phyloP scores from a whole-genome alignment of 345 rosid species.

The Eucalyptus fibrosa region DNA sequence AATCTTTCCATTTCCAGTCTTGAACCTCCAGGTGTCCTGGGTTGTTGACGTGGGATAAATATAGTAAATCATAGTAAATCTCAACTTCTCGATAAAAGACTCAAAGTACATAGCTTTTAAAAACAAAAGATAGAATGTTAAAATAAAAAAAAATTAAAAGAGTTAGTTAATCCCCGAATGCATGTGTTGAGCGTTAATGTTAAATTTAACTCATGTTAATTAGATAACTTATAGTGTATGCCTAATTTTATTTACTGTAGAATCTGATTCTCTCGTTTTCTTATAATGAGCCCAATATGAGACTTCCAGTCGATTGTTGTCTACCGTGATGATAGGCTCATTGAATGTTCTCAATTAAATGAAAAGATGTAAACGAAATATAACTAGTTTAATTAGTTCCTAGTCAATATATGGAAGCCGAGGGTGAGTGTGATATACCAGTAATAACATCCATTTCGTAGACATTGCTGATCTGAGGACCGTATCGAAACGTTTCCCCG shows the following conservation, averaged over 20 bases:
- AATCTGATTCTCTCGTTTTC: neutral
- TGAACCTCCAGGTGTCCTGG: too few relatives aligned
- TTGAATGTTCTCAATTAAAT: neutral
- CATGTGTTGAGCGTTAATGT: neutral
- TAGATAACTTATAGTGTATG: neutral
- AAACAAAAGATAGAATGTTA: neutral
- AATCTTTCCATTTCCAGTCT: neutral
- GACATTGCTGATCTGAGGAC: conserved; percentile 42
- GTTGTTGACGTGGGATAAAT: too few relatives aligned
- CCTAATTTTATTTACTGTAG: neutral
- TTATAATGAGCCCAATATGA: neutral
- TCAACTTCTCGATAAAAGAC: neutral
- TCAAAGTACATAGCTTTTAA: neutral
- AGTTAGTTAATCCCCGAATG: neutral
- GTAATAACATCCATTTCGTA: conserved; percentile 37
- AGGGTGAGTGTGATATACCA: conserved; percentile 3
- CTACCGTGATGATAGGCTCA: too few relatives aligned
- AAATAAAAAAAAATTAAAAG: too few relatives aligned
- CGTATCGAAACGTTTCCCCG: conserved; percentile 25
- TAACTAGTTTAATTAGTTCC: neutral
- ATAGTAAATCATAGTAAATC: too few relatives aligned
- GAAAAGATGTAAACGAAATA: neutral
- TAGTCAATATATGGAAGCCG: neutral
- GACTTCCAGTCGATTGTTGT: neutral
- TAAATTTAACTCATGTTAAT: neutral